phyloP scores from a whole-genome alignment of 768 basidiomycete genomes.

The Stropharia rugosoannulata region DNA sequence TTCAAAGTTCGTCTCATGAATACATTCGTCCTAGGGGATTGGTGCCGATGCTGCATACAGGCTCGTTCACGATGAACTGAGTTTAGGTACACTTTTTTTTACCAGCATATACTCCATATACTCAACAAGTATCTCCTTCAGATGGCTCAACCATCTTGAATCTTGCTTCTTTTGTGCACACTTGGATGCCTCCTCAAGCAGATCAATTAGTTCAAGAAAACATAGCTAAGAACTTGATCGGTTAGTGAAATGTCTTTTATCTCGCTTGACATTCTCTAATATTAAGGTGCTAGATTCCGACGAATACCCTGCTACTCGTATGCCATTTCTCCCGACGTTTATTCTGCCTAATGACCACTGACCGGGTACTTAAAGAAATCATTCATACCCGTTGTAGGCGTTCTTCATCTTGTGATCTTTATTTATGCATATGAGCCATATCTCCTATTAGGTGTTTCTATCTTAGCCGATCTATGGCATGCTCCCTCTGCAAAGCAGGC shows the following conservation, averaged over 20 bases:
- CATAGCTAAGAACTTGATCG: constrained; percentile 64
- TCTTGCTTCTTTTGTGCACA: constrained; percentile 61
- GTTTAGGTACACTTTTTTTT: constrained; percentile 43
- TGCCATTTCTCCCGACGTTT: neutral
- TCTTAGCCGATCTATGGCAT: constrained; percentile 66
- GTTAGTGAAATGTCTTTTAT: constrained; percentile 13
- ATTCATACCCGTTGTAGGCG: constrained; percentile 52
- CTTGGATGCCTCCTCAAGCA: constrained; percentile 59
- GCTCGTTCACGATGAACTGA: constrained; percentile 60
- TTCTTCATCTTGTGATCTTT: neutral
- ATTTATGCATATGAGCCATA: neutral
- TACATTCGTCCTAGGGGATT: constrained; percentile 42
- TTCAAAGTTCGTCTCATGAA: neutral
- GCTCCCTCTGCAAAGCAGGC: constrained; percentile 61
- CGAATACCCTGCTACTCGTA: constrained; percentile 69
- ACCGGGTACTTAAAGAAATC: constrained; percentile 30
- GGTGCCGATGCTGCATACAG: constrained; percentile 54
- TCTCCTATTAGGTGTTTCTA: constrained; percentile 38
- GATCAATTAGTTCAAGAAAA: constrained; percentile 61
- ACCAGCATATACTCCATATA: neutral
- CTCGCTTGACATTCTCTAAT: neutral
- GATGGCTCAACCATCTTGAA: constrained; percentile 65
- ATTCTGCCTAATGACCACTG: neutral
- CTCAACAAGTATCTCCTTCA: constrained; percentile 16
- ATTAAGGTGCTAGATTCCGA: constrained; percentile 35